Percentiles rank a stretch among this genome's conserved stretches.
Evolutionary conservation across 306 rosid species (phyloP).

Genomic region (Pyrus communis): DNA sequence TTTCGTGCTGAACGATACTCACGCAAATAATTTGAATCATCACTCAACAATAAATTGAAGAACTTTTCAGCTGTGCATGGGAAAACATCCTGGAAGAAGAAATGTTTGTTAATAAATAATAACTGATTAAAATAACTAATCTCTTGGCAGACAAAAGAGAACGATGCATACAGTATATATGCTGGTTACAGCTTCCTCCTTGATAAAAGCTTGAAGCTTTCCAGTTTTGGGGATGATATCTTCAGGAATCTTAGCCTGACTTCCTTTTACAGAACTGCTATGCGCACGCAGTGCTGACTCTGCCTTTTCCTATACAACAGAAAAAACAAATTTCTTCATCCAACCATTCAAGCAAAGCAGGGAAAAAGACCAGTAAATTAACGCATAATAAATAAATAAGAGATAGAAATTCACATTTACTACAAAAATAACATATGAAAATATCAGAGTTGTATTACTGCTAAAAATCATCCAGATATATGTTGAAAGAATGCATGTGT

Average conservation of each 20-base stretch:
- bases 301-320: conserved; percentile 61
- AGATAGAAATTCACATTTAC: neutral
- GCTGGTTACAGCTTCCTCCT: conserved; percentile 65
- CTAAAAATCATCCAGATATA: neutral
- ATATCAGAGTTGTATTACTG: neutral
- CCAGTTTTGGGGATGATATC: conserved; percentile 44
- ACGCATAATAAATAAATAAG: neutral
- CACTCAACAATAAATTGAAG: conserved; percentile 56
- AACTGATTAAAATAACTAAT: conserved; percentile 10
- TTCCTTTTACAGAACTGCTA: conserved; percentile 78
- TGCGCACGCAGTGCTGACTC: conserved; percentile 95
- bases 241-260: conserved; percentile 43
- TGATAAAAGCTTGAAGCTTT: conserved; percentile 56
- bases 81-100: conserved; percentile 63
- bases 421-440: neutral
- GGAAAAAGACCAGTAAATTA: neutral
- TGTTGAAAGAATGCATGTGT: neutral
- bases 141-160: neutral
- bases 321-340: conserved; percentile 6
- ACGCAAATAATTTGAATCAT: conserved; percentile 56
- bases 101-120: conserved; percentile 27
- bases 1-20: conserved; percentile 65
- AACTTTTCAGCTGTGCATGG: conserved; percentile 75
- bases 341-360: neutral
- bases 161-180: conserved; percentile 61